Evolutionary conservation across 345 rosid genomes (phyloP), one percentile per base, ranked within the genome.

Genomic region (Gossypium rotundifolium): DNA sequence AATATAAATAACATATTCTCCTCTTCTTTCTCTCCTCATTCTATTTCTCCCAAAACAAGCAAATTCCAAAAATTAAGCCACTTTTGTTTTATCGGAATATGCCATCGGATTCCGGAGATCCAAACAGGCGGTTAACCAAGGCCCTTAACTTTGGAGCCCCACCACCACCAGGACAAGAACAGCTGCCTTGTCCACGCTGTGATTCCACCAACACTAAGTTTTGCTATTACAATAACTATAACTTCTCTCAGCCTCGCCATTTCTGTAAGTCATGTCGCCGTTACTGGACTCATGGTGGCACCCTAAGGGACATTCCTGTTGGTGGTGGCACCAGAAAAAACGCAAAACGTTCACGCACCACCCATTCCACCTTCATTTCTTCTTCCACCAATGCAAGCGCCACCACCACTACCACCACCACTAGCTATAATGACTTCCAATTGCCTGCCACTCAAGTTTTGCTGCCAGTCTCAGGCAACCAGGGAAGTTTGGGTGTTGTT

Each of bases 181-280:
- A 94, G 74, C 87, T 94, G 23, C 90, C 97, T 3, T 94, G 98
- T 69, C 98, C 98, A 2, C 97, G 98, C 45, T 93, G 98, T 25
- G 90, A 93, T 67, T 93, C 98, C 53, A 88, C 88, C 79, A 91
- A 88, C 85, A 93, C 98, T 44, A 93, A 93, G 80, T 93, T 93
- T 88, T 93, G 98, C 66, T 91, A 93, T 84, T 93, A 91, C 86
- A 93, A 93, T 87, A 93, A 93, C 93, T 93, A 93, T 84, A 93
- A 91, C 78, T 90, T 87, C 76, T 91, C 95, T 14, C 98, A 93
- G 91, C 98, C 98, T 22, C 98, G 98, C 29, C 97, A 93, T 79
- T 91, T 93, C 85, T 93, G 98, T 78, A 93, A 93, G 81, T 75
- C 94, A 65, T 93, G 98, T 84, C 96, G 98, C n/a, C 91, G 98